A percentile compares a stretch with the other conserved stretches of the same genome.
These are phyloP conservation scores for Meyerozyma smithsonii DNA, from an alignment of 1,139 yeast species.

Conservation along the genomic window DNA sequence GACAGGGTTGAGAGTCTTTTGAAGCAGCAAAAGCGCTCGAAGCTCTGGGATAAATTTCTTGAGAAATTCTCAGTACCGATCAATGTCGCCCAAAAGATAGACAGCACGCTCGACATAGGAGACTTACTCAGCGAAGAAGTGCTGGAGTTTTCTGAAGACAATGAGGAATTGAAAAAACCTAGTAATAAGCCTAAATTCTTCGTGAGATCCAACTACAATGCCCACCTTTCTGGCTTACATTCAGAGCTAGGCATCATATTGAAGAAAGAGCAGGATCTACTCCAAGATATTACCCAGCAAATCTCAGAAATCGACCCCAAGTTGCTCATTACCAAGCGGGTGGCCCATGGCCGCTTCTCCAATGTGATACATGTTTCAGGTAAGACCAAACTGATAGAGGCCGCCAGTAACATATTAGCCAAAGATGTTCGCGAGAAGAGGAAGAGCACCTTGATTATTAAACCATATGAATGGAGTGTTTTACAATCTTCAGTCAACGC, in stretches of 20 bases:
- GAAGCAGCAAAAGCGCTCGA: constrained; percentile 12
- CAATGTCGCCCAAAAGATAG: constrained; percentile 23
- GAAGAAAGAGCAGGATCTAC: constrained; percentile 18
- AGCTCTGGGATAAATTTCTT: constrained; percentile 15
- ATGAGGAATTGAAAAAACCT: constrained; percentile 1
- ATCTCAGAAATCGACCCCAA: constrained; percentile 27
- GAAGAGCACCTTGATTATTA: constrained; percentile 26
- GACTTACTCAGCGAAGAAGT: constrained; percentile 3
- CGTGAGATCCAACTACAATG: neutral
- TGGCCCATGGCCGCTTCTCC: constrained; percentile 25
- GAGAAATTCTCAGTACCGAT: constrained; percentile 25
- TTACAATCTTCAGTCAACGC: constrained; percentile 25
- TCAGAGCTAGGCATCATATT: constrained; percentile 25
- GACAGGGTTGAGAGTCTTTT: constrained; percentile 21
- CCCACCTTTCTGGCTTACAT: constrained; percentile 21
- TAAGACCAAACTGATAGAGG: constrained; percentile 23
- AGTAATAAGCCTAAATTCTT: neutral
- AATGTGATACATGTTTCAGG: constrained; percentile 36
- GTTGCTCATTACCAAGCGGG: constrained; percentile 23
- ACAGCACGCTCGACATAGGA: constrained; percentile 22
- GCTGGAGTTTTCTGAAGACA: constrained; percentile 6
- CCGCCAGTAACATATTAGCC: constrained; percentile 11
- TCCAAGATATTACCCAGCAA: constrained; percentile 15
- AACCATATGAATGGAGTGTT: constrained; percentile 30
- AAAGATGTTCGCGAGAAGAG: constrained; percentile 24